Evolutionary conservation across 192 early-diverging fungal genomes (phyloP).

Genomic region (Umbelopsis ramanniana): DNA sequence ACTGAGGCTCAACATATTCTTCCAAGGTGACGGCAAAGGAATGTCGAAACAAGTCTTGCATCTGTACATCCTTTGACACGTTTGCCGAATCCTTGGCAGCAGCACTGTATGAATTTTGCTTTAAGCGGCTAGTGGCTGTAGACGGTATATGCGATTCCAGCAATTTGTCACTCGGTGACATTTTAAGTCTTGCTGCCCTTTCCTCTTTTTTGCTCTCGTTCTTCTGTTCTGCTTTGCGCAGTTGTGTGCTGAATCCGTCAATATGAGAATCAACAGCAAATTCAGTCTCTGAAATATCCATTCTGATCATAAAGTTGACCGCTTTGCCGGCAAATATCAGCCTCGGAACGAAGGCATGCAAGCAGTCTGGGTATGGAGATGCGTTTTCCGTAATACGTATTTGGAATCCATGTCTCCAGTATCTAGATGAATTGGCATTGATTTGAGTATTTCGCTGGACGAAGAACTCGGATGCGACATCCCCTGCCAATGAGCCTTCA

Average conservation of each 20-base stretch:
- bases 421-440: constrained; percentile 23
- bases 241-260: neutral
- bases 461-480: constrained; percentile 42
- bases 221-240: neutral
- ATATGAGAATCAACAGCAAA: neutral
- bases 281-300: neutral
- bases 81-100: neutral
- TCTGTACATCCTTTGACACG: neutral
- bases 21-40: constrained; percentile 22
- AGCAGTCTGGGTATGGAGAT: constrained; percentile 16
- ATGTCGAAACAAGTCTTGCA: constrained; percentile 23
- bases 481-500: constrained; percentile 33
- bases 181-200: neutral
- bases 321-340: constrained; percentile 39
- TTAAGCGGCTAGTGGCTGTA: neutral
- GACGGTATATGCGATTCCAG: constrained; percentile 1
- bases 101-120: neutral
- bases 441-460: constrained; percentile 16
- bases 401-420: constrained; percentile 38
- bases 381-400: constrained; percentile 8
- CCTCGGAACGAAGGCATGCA: constrained; percentile 21
- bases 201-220: neutral
- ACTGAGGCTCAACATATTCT: constrained; percentile 36
- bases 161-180: neutral
- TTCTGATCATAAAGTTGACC: constrained; percentile 25